Conservation (phyloP, 257 asterid genomes). For the Voacanga thouarsii region DNA sequence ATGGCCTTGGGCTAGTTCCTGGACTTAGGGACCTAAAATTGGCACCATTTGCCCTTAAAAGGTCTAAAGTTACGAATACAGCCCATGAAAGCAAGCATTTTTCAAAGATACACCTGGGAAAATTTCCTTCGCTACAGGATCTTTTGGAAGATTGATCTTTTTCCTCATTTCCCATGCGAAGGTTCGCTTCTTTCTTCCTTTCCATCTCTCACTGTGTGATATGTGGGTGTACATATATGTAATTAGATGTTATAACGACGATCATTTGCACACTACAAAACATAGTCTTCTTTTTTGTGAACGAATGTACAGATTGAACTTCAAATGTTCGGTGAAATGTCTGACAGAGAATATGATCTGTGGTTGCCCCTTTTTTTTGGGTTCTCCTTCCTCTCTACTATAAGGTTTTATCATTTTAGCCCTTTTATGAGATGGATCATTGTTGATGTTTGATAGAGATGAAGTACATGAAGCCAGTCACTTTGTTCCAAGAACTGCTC, state of each 20-base stretch:
- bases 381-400: too few species aligned
- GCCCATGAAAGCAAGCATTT: too few species aligned
- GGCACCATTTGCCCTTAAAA: too few species aligned
- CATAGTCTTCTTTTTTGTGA: not conserved
- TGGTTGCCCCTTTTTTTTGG: not conserved
- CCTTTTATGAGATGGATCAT: not conserved
- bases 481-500: slow-evolving; percentile 53
- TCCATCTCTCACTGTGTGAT: too few species aligned
- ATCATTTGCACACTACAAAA: not conserved
- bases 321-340: slow-evolving; percentile 10
- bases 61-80: too few species aligned
- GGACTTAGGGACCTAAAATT: too few species aligned
- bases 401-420: not conserved
- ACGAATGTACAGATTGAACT: not conserved
- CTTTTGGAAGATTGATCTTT: too few species aligned
- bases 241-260: not conserved
- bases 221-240: too few species aligned
- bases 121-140: too few species aligned
- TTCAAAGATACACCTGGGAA: too few species aligned
- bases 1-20: too few species aligned
- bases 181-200: not conserved
- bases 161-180: not conserved
- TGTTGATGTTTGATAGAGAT: slow-evolving; percentile 32
- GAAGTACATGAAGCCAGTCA: slow-evolving; percentile 67
- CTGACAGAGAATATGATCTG: not conserved